A percentile compares a stretch with the other conserved stretches of the same genome.
These are phyloP conservation scores for Crithidia brevicula DNA, from an alignment of 208 protist genomes.

Conservation along the genomic window DNA sequence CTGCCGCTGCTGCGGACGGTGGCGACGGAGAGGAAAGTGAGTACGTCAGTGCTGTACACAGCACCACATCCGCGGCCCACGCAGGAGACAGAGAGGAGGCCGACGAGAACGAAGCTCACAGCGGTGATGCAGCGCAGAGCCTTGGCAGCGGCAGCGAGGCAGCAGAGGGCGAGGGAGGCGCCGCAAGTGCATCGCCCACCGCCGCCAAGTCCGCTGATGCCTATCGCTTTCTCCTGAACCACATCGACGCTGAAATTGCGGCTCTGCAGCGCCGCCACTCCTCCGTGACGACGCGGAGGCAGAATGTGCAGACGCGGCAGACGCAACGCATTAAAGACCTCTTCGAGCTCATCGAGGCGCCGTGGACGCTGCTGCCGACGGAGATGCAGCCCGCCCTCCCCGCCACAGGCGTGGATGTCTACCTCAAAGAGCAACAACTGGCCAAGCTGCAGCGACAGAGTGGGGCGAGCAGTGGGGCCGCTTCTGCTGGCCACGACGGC, in stretches of 20 bases:
- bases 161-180: not conserved
- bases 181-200: conserved; percentile 3
- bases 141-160: not conserved
- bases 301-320: conserved; percentile 45
- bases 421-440: conserved; percentile 68
- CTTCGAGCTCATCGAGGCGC: conserved; percentile 72
- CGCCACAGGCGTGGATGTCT: conserved; percentile 71
- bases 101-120: not conserved
- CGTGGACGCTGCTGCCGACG: conserved; percentile 67
- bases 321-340: conserved; percentile 61
- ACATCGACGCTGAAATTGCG: conserved; percentile 83
- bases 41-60: not conserved
- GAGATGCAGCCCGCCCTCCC: conserved; percentile 59
- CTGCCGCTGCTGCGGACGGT: not conserved
- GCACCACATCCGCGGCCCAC: not conserved
- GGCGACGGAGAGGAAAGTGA: conserved; percentile 1
- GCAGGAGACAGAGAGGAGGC: conserved; percentile 1
- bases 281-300: conserved; percentile 46
- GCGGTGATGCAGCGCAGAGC: not conserved
- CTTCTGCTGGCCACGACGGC: conserved; percentile 10
- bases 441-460: conserved; percentile 18
- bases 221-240: conserved; percentile 75
- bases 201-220: conserved; percentile 52
- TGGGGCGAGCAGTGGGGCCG: not conserved
- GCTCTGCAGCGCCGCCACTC: conserved; percentile 64